A percentile compares a stretch with the other conserved stretches of the same genome.
Conservation (phyloP, 2,329 filamentous ascomycete species). For the Verticillium zaregamsianum region DNA sequence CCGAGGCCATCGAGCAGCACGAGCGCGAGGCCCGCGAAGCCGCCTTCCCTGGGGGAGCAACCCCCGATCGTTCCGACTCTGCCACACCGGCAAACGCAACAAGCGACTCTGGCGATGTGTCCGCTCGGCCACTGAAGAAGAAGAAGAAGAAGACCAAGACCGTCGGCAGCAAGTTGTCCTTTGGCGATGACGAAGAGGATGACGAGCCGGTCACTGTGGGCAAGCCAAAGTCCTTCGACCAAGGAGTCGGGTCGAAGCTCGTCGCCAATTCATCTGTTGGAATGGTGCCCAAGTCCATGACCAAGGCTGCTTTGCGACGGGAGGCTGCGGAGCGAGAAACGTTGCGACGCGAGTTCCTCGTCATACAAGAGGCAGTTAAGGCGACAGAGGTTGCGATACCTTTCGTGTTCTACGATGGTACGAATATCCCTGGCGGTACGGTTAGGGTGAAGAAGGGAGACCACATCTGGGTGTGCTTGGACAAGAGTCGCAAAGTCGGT, state of each 20-base stretch:
- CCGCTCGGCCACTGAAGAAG: constrained; percentile 29
- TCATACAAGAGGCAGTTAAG: constrained; percentile 81
- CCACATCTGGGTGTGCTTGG: constrained; percentile 86
- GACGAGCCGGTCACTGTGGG: constrained; percentile 36
- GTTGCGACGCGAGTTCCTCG: constrained; percentile 76
- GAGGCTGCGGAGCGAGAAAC: constrained; percentile 78
- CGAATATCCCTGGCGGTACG: constrained; percentile 78
- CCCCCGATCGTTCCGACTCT: constrained; percentile 44
- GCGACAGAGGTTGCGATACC: constrained; percentile 85
- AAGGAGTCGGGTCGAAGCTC: constrained; percentile 42
- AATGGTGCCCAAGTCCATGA: constrained; percentile 62
- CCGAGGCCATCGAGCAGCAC: constrained; percentile 88
- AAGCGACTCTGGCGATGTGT: constrained; percentile 26
- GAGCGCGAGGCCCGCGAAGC: constrained; percentile 73
- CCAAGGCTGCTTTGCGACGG: constrained; percentile 70
- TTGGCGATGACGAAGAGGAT: constrained; percentile 66
- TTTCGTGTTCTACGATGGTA: constrained; percentile 96
- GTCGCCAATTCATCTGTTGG: constrained; percentile 58
- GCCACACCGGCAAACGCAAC: constrained; percentile 40
- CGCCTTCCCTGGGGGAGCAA: constrained; percentile 37
- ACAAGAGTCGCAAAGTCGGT: constrained; percentile 85
- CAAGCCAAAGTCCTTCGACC: constrained; percentile 11
- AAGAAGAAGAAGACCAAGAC: constrained; percentile 43
- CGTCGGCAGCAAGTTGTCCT: constrained; percentile 52
- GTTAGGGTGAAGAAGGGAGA: constrained; percentile 93